phyloP scores from a whole-genome alignment of 495 filamentous ascomycete genomes.

The Elasticomyces elasticus region DNA sequence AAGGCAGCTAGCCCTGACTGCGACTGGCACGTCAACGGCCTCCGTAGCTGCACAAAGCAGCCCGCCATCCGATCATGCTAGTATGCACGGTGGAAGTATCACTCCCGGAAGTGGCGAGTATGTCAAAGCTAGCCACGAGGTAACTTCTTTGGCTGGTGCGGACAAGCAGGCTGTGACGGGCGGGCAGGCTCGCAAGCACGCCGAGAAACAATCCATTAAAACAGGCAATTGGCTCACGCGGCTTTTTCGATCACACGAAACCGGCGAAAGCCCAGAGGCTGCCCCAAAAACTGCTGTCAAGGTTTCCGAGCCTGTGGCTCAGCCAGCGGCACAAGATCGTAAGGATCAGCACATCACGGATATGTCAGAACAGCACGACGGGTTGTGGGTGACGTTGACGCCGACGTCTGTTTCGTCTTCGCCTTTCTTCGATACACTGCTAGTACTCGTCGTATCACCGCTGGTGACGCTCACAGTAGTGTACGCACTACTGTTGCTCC shows the following conservation, averaged over 20 bases:
- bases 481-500: conserved; percentile 77
- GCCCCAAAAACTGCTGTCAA: not conserved
- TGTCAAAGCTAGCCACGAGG: conserved; percentile 28
- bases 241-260: not conserved
- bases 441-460: conserved; percentile 87
- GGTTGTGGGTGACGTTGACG: conserved; percentile 90
- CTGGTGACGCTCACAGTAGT: conserved; percentile 86
- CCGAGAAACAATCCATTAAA: not conserved
- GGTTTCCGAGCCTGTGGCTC: not conserved
- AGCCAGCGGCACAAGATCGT: not conserved
- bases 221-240: conserved; percentile 6
- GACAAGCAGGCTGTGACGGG: conserved; percentile 33
- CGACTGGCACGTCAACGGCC: conserved; percentile 11
- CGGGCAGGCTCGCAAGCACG: not conserved
- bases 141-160: conserved; percentile 29
- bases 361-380: conserved; percentile 46
- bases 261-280: not conserved
- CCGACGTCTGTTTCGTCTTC: conserved; percentile 83
- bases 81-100: conserved; percentile 57
- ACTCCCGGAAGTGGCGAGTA: conserved; percentile 76
- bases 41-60: conserved; percentile 20
- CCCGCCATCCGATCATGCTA: conserved; percentile 31
- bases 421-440: conserved; percentile 89
- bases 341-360: not conserved
- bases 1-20: conserved; percentile 14